Evolutionary conservation across 2,329 filamentous ascomycete species (phyloP).

Genomic region (Paramyrothecium roridum): DNA sequence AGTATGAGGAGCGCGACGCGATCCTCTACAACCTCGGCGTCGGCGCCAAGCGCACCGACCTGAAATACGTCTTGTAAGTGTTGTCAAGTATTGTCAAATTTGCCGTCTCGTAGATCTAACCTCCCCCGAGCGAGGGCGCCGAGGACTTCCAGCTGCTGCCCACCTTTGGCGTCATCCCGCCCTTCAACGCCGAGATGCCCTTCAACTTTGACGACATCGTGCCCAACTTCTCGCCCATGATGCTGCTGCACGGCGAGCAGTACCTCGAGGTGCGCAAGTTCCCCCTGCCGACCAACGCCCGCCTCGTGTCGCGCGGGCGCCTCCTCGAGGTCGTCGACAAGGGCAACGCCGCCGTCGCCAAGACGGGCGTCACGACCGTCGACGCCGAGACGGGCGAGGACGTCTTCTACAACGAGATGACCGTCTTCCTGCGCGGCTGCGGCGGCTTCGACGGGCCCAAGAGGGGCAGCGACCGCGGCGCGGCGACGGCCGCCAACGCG

Average conservation of each 20-base stretch:
- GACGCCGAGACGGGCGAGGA: conserved; percentile 83
- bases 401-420: conserved; percentile 94
- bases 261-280: conserved; percentile 92
- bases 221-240: conserved; percentile 96
- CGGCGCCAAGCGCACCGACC: conserved; percentile 85
- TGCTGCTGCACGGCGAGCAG: conserved; percentile 98
- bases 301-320: conserved; percentile 70
- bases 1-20: conserved; percentile 80
- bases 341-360: conserved; percentile 81
- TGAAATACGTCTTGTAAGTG: conserved; percentile 73
- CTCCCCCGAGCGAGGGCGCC: conserved; percentile 65
- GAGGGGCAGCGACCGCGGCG: conserved; percentile 75
- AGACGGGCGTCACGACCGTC: conserved; percentile 76
- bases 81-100: not conserved
- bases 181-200: conserved; percentile 78
- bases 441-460: conserved; percentile 85
- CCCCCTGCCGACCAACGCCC: conserved; percentile 82
- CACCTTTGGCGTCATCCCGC: conserved; percentile 95
- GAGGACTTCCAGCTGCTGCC: conserved; percentile 93
- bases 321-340: conserved; percentile 97
- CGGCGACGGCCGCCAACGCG: conserved; percentile 74
- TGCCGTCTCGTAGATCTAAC: conserved; percentile 1
- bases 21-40: conserved; percentile 96
- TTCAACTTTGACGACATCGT: conserved; percentile 81
- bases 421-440: conserved; percentile 86